Evolutionary conservation across 345 rosid genomes (phyloP).

Genomic region (Tarenaya hassleriana): DNA sequence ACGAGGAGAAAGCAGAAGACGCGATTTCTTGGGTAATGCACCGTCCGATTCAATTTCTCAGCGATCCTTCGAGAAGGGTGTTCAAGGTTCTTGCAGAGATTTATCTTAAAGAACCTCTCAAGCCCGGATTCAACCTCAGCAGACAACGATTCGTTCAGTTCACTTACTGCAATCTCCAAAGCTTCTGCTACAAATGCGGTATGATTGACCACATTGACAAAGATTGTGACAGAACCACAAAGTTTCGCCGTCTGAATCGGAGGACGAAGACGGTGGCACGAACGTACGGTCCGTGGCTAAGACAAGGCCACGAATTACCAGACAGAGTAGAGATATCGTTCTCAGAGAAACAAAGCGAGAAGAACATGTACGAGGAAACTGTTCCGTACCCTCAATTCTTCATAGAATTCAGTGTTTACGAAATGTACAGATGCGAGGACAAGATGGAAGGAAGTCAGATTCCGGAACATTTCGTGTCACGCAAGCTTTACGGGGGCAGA

Average conservation of each 20-base stretch:
- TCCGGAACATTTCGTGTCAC: background rate
- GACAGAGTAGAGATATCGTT: background rate
- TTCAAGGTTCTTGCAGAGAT: background rate
- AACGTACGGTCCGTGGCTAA: conserved; percentile 25
- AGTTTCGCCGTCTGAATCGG: conserved; percentile 12
- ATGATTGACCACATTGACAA: conserved; percentile 10
- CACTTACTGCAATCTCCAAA: background rate
- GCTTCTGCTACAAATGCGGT: conserved; percentile 24
- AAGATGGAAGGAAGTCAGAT: no score
- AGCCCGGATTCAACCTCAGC: conserved; percentile 7
- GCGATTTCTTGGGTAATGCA: no score
- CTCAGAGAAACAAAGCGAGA: conserved; percentile 2
- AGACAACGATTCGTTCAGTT: conserved; percentile 13
- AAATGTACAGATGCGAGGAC: no score
- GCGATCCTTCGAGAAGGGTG: background rate
- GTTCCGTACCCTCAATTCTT: conserved; percentile 17
- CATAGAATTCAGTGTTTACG: conserved; percentile 10
- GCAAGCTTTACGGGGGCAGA: background rate
- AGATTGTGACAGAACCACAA: background rate
- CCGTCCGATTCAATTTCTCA: no score
- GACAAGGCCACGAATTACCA: background rate
- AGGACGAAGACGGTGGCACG: conserved; percentile 15
- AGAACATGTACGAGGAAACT: conserved; percentile 12
- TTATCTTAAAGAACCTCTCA: conserved; percentile 24
- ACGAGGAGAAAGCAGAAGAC: no score